A percentile compares a stretch with the other conserved stretches of the same genome.
Conservation (phyloP, 768 basidiomycete genomes). For the Strobilomyces confusus region DNA sequence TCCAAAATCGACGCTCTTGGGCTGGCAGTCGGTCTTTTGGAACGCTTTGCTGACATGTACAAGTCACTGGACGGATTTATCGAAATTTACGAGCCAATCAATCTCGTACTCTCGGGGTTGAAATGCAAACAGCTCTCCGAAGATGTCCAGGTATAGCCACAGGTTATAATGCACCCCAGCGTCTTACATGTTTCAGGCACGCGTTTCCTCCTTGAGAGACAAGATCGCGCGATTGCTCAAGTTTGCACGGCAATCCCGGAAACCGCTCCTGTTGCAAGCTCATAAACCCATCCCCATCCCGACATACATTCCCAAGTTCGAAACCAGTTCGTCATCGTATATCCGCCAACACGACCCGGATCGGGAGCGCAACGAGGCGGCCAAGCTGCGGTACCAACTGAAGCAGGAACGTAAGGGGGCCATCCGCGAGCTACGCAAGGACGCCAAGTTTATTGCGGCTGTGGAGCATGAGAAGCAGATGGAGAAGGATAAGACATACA, state of each 20-base stretch:
- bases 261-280: slow-evolving; percentile 78
- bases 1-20: slow-evolving; percentile 69
- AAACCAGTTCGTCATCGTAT: slow-evolving; percentile 67
- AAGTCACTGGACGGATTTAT: slow-evolving; percentile 78
- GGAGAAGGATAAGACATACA: slow-evolving; percentile 82
- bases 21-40: slow-evolving; percentile 58
- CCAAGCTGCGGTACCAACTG: slow-evolving; percentile 83
- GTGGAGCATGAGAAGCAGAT: slow-evolving; percentile 81
- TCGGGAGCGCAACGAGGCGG: slow-evolving; percentile 79
- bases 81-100: slow-evolving; percentile 75
- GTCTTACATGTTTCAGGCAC: slow-evolving; percentile 38
- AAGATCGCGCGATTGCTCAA: slow-evolving; percentile 61
- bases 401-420: slow-evolving; percentile 97
- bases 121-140: slow-evolving; percentile 44
- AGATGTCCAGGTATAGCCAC: slow-evolving; percentile 48
- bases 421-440: slow-evolving; percentile 93
- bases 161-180: slow-evolving; percentile 1
- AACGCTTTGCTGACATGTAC: slow-evolving; percentile 69
- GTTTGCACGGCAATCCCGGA: slow-evolving; percentile 68
- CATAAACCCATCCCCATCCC: slow-evolving; percentile 97
- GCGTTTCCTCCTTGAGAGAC: slow-evolving; percentile 43
- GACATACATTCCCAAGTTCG: slow-evolving; percentile 92
- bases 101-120: slow-evolving; percentile 52
- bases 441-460: slow-evolving; percentile 85
- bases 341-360: slow-evolving; percentile 85